A percentile compares a stretch with the other conserved stretches of the same genome.
These are phyloP conservation scores for Orbilia ellipsospora DNA, from an alignment of 2,329 filamentous ascomycete species.

Conservation along the genomic window DNA sequence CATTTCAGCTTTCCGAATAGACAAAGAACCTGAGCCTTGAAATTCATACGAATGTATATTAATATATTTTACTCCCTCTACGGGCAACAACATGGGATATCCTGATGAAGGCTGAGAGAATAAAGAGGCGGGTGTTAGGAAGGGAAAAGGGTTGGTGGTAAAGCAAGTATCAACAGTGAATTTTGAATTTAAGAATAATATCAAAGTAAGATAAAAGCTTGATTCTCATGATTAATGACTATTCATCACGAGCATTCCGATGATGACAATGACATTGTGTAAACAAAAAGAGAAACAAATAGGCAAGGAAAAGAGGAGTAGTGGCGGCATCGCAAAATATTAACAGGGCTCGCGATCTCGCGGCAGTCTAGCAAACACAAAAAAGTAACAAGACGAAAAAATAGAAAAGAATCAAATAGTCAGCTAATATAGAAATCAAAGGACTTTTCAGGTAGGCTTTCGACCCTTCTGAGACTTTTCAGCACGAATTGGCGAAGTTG, in stretches of 20 bases:
- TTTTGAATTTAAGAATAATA: too few species aligned
- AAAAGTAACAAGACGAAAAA: neutral
- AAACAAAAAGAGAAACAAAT: neutral
- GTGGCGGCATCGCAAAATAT: neutral
- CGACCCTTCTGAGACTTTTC: slow-evolving; percentile 1
- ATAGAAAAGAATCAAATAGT: neutral
- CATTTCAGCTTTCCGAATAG: too few species aligned
- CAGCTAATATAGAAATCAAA: slow-evolving; percentile 3
- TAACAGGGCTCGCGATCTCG: neutral
- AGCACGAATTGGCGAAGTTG: neutral
- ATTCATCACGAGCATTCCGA: slow-evolving; percentile 22
- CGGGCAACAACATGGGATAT: too few species aligned
- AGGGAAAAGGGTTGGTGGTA: too few species aligned
- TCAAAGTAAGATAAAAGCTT: too few species aligned
- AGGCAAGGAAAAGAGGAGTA: neutral
- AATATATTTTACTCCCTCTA: too few species aligned
- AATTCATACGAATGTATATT: too few species aligned
- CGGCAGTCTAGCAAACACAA: neutral
- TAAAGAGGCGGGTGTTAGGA: too few species aligned
- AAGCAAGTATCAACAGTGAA: too few species aligned
- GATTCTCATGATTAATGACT: neutral
- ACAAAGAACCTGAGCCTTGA: too few species aligned
- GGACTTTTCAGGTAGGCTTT: neutral
- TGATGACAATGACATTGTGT: slow-evolving; percentile 8
- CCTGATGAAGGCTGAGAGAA: too few species aligned